Conservation (phyloP, 2,329 filamentous ascomycete genomes). For the Cladosporium sphaerospermum region DNA sequence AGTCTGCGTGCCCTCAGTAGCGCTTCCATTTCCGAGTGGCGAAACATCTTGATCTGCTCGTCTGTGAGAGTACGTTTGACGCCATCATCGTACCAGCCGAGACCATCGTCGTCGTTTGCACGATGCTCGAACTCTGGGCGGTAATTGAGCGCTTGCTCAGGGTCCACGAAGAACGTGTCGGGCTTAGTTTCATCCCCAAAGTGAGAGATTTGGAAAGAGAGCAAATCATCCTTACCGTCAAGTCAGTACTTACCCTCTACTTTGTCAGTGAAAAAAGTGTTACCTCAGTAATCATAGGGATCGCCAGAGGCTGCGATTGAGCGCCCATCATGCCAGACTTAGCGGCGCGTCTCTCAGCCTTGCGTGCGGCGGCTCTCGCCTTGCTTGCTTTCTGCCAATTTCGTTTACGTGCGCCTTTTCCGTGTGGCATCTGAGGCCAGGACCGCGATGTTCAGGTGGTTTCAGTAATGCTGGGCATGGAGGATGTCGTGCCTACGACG, state of each 20-base stretch:
- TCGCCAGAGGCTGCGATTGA: not conserved
- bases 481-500: not conserved
- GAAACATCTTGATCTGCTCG: slow-evolving; percentile 83
- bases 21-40: slow-evolving; percentile 80
- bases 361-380: slow-evolving; percentile 13
- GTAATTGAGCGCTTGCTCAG: slow-evolving; percentile 21
- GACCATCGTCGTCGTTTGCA: slow-evolving; percentile 50
- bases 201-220: slow-evolving; percentile 38
- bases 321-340: not conserved
- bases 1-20: slow-evolving; percentile 12
- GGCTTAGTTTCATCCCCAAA: slow-evolving; percentile 36
- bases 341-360: slow-evolving; percentile 13
- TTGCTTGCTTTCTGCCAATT: slow-evolving; percentile 10
- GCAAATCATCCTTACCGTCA: slow-evolving; percentile 36
- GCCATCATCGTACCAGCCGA: slow-evolving; percentile 84
- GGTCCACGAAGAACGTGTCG: slow-evolving; percentile 26
- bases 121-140: slow-evolving; percentile 24
- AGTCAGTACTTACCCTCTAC: slow-evolving; percentile 29
- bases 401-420: slow-evolving; percentile 7
- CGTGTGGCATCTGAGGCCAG: slow-evolving; percentile 7
- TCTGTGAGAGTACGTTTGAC: slow-evolving; percentile 85
- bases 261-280: not conserved
- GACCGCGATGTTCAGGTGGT: not conserved
- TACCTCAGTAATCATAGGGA: slow-evolving; percentile 29
- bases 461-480: not conserved